Base-by-base conservation (phyloP, 2,329 filamentous ascomycete genomes). In the Stemphylium beticola region DNA sequence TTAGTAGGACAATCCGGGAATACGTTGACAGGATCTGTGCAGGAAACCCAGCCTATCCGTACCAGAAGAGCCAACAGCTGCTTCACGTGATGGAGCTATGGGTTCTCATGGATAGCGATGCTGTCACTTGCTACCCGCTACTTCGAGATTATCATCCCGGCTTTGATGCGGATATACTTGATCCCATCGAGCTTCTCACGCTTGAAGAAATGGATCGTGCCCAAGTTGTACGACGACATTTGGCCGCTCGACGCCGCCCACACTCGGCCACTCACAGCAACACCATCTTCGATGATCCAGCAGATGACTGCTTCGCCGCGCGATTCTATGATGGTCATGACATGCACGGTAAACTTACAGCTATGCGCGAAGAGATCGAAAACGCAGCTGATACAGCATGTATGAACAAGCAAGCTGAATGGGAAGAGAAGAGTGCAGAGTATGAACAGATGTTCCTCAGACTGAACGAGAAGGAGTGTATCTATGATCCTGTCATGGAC, bases 21-120 rank as follows among this genome's bases (percentile, higher is more conserved):
- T 63, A 57, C 11, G 38, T 65, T 20, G 26, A 33, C 8, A 59
- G 18, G 11, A 52, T 64, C 9, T 39, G 1, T 0, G 45, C 58
- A 1, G 73, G 78, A 2, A 58, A 66, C 0, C 58, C 73, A 0
- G 62, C 71, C 0, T 85, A 83, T 55, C 61, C 77, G 54, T 58
- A 62, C 4, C 78, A 82, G 20, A 81, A 78, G 59, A 86, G 85
- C 24, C 53, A 71, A 0, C 78, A 83, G 61, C 68, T 88, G 0
- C 75, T 90, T 1, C 78, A 74, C 7, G 38, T 85, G 0, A 79
- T 89, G 64, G 81, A 85, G 44, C 59, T 87, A 0, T 90, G 86
- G 87, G 66, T 82, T 3, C 62, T 67, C 1, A 78, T 88, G 67
- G 87, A 90, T 57, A 62, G 73, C 10, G 69, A 65, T n/a, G 80